Percentiles rank a stretch among this genome's conserved stretches.
Evolutionary conservation across 2,329 filamentous ascomycete species (phyloP).

Genomic region (Teratosphaeria gauchensis): DNA sequence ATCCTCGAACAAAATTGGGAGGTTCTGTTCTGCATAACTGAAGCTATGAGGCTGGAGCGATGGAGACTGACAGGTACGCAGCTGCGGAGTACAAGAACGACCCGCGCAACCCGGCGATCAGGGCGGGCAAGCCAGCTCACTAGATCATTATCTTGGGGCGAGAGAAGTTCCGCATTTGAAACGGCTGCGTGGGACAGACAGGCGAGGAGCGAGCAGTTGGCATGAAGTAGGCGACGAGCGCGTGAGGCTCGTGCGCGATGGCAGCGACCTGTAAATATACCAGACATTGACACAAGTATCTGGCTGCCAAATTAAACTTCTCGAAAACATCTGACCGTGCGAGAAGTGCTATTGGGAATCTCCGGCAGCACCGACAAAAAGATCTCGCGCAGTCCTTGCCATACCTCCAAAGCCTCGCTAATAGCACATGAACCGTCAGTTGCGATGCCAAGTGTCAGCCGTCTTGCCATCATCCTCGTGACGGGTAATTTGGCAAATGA

Average conservation of each 20-base stretch:
- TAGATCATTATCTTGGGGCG: conserved; percentile 6
- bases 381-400: not conserved
- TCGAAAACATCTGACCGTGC: not conserved
- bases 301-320: not conserved
- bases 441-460: not conserved
- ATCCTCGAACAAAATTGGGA: not conserved
- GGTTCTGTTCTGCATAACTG: not conserved
- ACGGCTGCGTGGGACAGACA: not conserved
- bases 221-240: not conserved
- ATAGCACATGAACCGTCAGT: not conserved
- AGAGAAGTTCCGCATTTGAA: not conserved
- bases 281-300: not conserved
- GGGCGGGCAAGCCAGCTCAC: conserved; percentile 20
- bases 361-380: not conserved
- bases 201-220: not conserved
- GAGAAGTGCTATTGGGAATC: not conserved
- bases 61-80: conserved; percentile 28
- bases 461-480: not conserved
- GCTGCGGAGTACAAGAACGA: conserved; percentile 96
- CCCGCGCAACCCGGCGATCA: conserved; percentile 66
- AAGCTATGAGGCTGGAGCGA: not conserved
- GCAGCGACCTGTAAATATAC: not conserved
- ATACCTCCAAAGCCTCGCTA: too few species aligned
- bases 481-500: not conserved
- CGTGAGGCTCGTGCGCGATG: not conserved